Evolutionary conservation across 352 stramenopile species (phyloP).

Genomic region (Plasmopara muralis): DNA sequence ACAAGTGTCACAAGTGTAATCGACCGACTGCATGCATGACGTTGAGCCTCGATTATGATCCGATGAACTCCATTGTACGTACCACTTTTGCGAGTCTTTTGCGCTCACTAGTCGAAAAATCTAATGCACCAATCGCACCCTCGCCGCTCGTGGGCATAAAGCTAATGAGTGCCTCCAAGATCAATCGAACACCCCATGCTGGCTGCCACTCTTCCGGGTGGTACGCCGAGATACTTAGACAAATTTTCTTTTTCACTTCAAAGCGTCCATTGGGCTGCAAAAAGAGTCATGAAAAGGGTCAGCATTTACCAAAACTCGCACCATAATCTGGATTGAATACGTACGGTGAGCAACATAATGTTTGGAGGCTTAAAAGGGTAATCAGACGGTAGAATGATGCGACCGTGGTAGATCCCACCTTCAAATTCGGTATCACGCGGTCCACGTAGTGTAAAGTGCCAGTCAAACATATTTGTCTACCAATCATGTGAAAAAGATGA

Average conservation of each 20-base stretch:
- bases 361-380: slow-evolving; percentile 97
- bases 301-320: not conserved
- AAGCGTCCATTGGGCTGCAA: slow-evolving; percentile 92
- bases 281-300: slow-evolving; percentile 1
- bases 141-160: slow-evolving; percentile 93
- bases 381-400: slow-evolving; percentile 92
- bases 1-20: slow-evolving; percentile 78
- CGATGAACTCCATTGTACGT: slow-evolving; percentile 1
- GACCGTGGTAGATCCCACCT: slow-evolving; percentile 96
- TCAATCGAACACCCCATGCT: slow-evolving; percentile 92
- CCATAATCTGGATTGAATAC: not conserved
- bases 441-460: slow-evolving; percentile 98
- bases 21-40: slow-evolving; percentile 37
- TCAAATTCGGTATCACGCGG: slow-evolving; percentile 94
- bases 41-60: not conserved
- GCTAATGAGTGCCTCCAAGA: slow-evolving; percentile 96
- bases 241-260: slow-evolving; percentile 98
- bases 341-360: slow-evolving; percentile 95
- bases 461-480: slow-evolving; percentile 87
- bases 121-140: slow-evolving; percentile 74
- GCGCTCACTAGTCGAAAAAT: slow-evolving; percentile 64
- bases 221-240: slow-evolving; percentile 95
- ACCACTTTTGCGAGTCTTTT: slow-evolving; percentile 60
- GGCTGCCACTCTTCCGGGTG: slow-evolving; percentile 98
- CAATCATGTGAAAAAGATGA: not conserved